Evolutionary conservation across 306 rosid genomes (phyloP).

Genomic region (Lagenaria siceraria): DNA sequence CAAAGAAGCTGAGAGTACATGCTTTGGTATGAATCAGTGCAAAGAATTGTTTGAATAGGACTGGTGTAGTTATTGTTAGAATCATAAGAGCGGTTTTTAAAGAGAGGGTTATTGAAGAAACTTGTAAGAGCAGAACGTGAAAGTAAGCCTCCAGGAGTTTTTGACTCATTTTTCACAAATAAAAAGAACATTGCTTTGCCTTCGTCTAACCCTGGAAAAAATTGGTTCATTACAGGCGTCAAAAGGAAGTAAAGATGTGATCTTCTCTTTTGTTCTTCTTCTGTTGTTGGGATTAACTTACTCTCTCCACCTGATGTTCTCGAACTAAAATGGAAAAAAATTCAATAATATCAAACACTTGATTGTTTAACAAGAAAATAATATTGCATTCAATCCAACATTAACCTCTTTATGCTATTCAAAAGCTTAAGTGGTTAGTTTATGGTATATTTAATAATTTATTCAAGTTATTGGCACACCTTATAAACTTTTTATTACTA

Average conservation of each 20-base stretch:
- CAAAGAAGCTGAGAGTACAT: constrained; percentile 63
- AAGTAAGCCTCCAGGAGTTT: constrained; percentile 36
- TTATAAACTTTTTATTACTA: no score
- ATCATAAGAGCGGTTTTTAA: constrained; percentile 16
- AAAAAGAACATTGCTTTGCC: constrained; percentile 61
- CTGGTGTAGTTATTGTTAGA: constrained; percentile 44
- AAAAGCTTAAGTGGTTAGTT: no score
- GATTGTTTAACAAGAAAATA: no score
- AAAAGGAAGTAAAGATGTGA: constrained; percentile 34
- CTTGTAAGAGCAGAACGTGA: constrained; percentile 58
- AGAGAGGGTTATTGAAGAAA: constrained; percentile 48
- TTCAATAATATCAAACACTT: no score
- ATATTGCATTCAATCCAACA: no score
- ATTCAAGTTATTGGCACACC: no score
- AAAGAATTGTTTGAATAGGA: constrained; percentile 47
- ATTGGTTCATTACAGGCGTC: constrained; percentile 52
- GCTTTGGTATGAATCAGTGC: constrained; percentile 44
- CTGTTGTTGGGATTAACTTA: constrained; percentile 45
- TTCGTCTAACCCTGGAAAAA: constrained; percentile 32
- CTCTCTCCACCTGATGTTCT: constrained; percentile 64
- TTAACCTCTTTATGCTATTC: no score
- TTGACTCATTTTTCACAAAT: constrained; percentile 44
- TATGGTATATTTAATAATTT: no score
- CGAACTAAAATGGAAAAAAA: constrained; percentile 19
- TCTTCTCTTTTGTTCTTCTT: constrained; percentile 35